A percentile compares a stretch with the other conserved stretches of the same genome.
phyloP scores from a whole-genome alignment of 2,329 filamentous ascomycete species.

The Fusarium burgessii region DNA sequence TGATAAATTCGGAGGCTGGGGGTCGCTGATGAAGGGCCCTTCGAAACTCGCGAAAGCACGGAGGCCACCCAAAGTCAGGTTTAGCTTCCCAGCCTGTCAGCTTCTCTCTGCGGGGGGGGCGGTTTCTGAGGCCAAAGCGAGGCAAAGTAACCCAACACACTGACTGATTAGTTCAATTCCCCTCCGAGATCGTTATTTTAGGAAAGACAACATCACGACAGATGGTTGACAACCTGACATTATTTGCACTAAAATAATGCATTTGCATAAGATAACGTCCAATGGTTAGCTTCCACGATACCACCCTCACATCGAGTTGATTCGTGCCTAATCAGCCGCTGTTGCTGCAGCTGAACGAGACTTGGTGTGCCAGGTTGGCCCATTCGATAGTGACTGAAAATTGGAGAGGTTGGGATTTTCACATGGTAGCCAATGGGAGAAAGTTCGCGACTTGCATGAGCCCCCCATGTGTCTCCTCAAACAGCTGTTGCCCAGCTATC shows the following conservation, averaged over 20 bases:
- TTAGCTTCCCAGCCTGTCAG: not conserved
- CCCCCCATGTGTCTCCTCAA: conserved; percentile 34
- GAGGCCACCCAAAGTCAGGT: conserved; percentile 22
- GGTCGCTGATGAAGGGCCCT: conserved; percentile 9
- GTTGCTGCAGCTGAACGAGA: conserved; percentile 39
- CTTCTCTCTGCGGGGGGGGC: conserved; percentile 16
- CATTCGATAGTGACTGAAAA: conserved; percentile 26
- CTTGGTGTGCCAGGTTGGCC: conserved; percentile 28
- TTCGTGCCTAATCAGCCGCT: conserved; percentile 41
- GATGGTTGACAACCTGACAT: conserved; percentile 32
- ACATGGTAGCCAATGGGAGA: conserved; percentile 40
- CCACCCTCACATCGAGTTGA: conserved; percentile 42
- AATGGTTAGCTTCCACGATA: conserved; percentile 52
- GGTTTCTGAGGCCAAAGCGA: conserved; percentile 34
- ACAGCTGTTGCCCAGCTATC: conserved; percentile 6
- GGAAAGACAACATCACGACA: conserved; percentile 13
- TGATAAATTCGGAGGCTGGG: conserved; percentile 30
- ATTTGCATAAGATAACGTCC: conserved; percentile 44
- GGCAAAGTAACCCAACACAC: conserved; percentile 26
- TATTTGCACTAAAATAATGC: conserved; percentile 44
- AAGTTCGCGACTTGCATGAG: conserved; percentile 11
- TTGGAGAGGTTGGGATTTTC: conserved; percentile 42
- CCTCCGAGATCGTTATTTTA: conserved; percentile 16
- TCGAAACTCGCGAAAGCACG: conserved; percentile 28
- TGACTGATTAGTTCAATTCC: conserved; percentile 9